These are phyloP conservation scores for Pouteria glomerata DNA, from an alignment of 148 eudicot species.

Conservation along the genomic window DNA sequence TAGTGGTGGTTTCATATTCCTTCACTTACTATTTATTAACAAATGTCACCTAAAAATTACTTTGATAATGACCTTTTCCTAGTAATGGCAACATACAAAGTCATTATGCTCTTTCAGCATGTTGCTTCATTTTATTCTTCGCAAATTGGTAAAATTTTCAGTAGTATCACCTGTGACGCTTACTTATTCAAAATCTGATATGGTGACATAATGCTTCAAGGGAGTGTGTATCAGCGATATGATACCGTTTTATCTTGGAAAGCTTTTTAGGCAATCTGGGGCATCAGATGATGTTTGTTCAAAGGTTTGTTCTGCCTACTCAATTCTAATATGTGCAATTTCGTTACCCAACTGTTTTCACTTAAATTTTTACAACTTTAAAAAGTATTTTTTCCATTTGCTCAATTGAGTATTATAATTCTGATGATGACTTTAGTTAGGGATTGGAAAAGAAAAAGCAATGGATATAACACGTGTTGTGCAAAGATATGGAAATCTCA, in stretches of 20 bases:
- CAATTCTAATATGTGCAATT: slow-evolving; percentile 2
- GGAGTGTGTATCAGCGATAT: slow-evolving; percentile 95
- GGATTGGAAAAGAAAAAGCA: slow-evolving; percentile 67
- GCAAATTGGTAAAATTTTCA: no score
- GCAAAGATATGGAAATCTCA: slow-evolving; percentile 77
- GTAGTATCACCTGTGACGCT: no score
- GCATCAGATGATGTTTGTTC: slow-evolving; percentile 75
- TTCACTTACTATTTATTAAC: neutral
- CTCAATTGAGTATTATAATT: neutral
- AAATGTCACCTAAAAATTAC: neutral
- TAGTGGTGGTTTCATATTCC: slow-evolving; percentile 18
- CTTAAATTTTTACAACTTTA: neutral
- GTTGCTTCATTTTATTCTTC: no score
- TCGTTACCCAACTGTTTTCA: neutral
- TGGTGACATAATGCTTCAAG: slow-evolving; percentile 36
- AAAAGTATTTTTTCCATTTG: neutral
- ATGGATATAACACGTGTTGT: slow-evolving; percentile 40
- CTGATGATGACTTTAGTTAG: slow-evolving; percentile 48
- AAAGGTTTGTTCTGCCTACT: slow-evolving; percentile 49
- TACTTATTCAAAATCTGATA: slow-evolving; percentile 4
- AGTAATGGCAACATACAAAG: no score
- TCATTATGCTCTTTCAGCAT: no score
- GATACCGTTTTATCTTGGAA: slow-evolving; percentile 88
- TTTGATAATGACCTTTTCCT: no score
- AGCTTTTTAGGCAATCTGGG: slow-evolving; percentile 63